Conservation (phyloP, 331 rosid species). For the Cydonia oblonga region DNA sequence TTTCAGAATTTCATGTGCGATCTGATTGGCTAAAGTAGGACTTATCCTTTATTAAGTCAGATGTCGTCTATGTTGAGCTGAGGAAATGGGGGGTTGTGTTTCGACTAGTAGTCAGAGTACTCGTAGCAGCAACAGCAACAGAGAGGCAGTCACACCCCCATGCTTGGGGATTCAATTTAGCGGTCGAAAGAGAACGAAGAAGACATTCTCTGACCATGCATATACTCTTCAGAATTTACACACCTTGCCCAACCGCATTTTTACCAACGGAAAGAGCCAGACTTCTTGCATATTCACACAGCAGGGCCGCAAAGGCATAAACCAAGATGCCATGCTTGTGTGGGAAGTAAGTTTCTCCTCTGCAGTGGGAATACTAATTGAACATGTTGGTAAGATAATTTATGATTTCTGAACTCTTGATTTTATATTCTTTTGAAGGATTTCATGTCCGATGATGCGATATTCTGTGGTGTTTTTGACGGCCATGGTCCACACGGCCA, state of each 20-base stretch:
- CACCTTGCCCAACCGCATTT: constrained; percentile 62
- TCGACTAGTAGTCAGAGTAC: constrained; percentile 69
- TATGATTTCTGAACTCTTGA: neutral
- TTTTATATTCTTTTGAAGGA: constrained; percentile 38
- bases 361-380: neutral
- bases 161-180: constrained; percentile 30
- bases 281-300: constrained; percentile 79
- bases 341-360: constrained; percentile 77
- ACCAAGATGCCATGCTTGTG: constrained; percentile 95
- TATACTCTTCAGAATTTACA: constrained; percentile 51
- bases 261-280: constrained; percentile 72
- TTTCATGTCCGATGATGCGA: constrained; percentile 67
- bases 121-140: constrained; percentile 66
- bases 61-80: constrained; percentile 53
- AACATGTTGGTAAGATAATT: constrained; percentile 1
- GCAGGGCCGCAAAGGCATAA: constrained; percentile 90
- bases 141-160: constrained; percentile 13
- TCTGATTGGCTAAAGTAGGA: constrained; percentile 21
- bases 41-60: constrained; percentile 17
- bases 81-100: constrained; percentile 82
- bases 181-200: constrained; percentile 50
- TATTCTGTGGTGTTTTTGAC: constrained; percentile 84
- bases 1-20: constrained; percentile 38
- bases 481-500: constrained; percentile 97
- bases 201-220: constrained; percentile 66